Conservation (phyloP, 495 filamentous ascomycete species). For the Neurospora sp. region DNA sequence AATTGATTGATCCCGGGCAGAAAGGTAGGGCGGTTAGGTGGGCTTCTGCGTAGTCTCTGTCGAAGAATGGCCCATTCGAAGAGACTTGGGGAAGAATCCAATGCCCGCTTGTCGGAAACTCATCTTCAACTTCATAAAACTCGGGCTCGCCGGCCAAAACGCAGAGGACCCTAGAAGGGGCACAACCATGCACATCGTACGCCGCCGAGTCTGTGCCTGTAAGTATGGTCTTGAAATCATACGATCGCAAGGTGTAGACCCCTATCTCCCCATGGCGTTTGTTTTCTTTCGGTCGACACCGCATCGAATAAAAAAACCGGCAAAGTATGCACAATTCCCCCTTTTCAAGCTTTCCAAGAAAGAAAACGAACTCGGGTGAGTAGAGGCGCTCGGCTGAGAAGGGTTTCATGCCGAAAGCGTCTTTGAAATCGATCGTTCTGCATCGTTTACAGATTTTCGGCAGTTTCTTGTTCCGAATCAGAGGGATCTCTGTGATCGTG, state of each 20-base stretch:
- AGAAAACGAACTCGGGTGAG: too few species aligned
- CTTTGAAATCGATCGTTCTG: too few species aligned
- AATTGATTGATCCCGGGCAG: background rate
- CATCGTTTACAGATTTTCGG: too few species aligned
- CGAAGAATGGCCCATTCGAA: background rate
- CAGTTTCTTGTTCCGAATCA: too few species aligned
- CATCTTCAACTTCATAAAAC: too few species aligned
- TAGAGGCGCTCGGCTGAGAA: too few species aligned
- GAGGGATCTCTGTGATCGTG: too few species aligned
- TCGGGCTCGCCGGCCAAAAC: too few species aligned
- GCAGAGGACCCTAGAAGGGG: background rate
- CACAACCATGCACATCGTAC: background rate
- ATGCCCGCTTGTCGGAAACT: background rate
- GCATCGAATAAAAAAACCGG: background rate
- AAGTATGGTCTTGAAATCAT: fast-evolving
- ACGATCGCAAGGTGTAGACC: background rate
- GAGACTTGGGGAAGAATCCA: background rate
- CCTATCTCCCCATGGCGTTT: background rate
- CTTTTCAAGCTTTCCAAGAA: background rate
- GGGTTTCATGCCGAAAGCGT: too few species aligned
- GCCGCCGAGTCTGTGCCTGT: background rate
- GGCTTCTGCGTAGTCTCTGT: background rate
- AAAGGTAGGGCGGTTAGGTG: background rate
- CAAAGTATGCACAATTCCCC: background rate
- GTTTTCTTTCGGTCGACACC: background rate